Evolutionary conservation across 306 rosid genomes (phyloP), one percentile per base, ranked within the genome.

Genomic region (Prunus padus): DNA sequence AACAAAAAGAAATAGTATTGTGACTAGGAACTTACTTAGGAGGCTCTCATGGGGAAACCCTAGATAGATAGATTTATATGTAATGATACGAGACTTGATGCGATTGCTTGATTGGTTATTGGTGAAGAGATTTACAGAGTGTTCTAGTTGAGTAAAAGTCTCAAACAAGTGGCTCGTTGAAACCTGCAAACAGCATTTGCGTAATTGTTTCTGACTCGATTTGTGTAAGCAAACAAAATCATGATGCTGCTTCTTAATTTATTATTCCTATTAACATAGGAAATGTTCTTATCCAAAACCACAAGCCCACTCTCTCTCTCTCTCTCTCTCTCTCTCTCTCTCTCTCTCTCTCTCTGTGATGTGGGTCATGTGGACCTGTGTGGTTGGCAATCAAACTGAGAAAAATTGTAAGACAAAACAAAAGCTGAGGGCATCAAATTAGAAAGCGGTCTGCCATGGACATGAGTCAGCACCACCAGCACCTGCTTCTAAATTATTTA

Each of bases 401-500:
- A 49, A 72, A 22, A 56, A 46, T 0, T 1, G 0, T n/a, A 10
- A 13, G 19, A 57, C 1, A 46, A 15, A 26, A 62, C 77, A 69
- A 37, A 73, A 76, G 67, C 73, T 26, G 51, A 16, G 70, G 70
- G 46, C 55, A 55, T 12, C 49, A 54, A 52, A 51, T 13, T 3
- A 47, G 18, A 19, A 0, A 20, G 9, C 11, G 30, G 61, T 25
- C 72, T 55, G 9, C 15, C 28, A 16, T 79, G 76, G 71, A 31
- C 55, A 20, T 77, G 88, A 87, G 67, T 87, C 88, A 80, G 86
- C 86, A 83, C 42, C 42, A 13, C 50, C 31, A 11, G 1, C 26
- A 57, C 0, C 45, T 4, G 25, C 71, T 60, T 50, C 8, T 2
- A 62, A 13, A 42, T 7, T 14, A 8, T 23, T 0, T 6, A 47